A percentile compares a stretch with the other conserved stretches of the same genome.
Conservation (phyloP, 1,284 basidiomycete species). For the Trametes pubescens region DNA sequence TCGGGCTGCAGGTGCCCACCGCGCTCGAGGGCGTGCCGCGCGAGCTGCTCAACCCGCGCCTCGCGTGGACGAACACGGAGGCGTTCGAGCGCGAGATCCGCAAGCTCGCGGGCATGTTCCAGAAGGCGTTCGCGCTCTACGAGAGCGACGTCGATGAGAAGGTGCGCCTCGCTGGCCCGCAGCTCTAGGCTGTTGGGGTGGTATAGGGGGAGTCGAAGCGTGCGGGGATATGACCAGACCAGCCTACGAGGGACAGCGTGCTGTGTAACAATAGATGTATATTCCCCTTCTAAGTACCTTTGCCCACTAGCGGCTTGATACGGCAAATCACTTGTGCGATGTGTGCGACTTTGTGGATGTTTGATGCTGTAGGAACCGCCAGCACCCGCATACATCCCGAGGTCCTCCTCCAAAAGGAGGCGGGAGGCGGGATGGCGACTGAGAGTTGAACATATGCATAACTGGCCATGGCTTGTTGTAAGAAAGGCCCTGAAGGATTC, state of each 20-base stretch:
- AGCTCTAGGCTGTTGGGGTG: slow-evolving; percentile 17
- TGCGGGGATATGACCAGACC: background rate
- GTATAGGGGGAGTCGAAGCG: background rate
- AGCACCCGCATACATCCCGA: too few relatives aligned
- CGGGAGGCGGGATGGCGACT: too few relatives aligned
- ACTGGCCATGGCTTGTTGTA: too few relatives aligned
- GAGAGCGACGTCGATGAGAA: slow-evolving; percentile 83
- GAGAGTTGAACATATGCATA: too few relatives aligned
- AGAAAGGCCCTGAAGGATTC: too few relatives aligned
- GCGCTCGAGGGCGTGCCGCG: slow-evolving; percentile 84
- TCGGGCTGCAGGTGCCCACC: slow-evolving; percentile 86
- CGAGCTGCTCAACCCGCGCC: slow-evolving; percentile 86
- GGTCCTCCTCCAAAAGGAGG: too few relatives aligned
- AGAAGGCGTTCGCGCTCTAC: slow-evolving; percentile 90
- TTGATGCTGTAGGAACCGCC: background rate
- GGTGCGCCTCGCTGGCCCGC: slow-evolving; percentile 83
- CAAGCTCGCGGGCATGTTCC: slow-evolving; percentile 93
- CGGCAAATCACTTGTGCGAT: background rate
- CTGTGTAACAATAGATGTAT: slow-evolving; percentile 21
- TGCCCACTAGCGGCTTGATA: background rate
- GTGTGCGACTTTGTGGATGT: background rate
- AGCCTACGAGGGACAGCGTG: slow-evolving; percentile 15
- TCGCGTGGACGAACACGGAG: slow-evolving; percentile 88
- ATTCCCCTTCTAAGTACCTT: background rate
- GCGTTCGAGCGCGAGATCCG: slow-evolving; percentile 87